These are phyloP conservation scores for Paxillus ammoniavirescens DNA, from an alignment of 768 basidiomycete genomes.

Conservation along the genomic window DNA sequence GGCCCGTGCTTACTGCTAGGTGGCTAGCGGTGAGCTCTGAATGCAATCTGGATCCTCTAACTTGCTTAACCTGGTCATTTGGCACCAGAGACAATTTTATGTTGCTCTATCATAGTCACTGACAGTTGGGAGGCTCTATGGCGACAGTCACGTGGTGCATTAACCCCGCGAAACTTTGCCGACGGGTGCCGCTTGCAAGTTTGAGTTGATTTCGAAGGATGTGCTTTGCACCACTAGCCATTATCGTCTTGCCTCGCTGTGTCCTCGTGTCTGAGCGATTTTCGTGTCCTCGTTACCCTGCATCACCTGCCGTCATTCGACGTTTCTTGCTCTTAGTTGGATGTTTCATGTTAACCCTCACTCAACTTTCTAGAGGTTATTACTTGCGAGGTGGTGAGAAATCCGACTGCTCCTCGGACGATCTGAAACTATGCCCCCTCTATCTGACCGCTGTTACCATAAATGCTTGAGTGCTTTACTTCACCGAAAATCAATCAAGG, in stretches of 20 bases:
- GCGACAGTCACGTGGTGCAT: slow-evolving; percentile 3
- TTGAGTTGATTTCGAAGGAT: slow-evolving; percentile 11
- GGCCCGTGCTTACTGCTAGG: no score
- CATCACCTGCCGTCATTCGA: slow-evolving; percentile 18
- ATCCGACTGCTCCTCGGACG: slow-evolving; percentile 15
- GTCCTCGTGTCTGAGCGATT: slow-evolving; percentile 6
- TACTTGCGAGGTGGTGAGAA: slow-evolving; percentile 16
- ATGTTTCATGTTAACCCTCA: slow-evolving; percentile 8
- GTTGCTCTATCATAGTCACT: no score
- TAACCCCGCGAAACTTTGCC: slow-evolving; percentile 10
- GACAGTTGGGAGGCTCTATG: background rate
- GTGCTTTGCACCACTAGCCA: slow-evolving; percentile 11
- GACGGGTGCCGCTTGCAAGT: background rate
- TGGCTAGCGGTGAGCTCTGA: no score
- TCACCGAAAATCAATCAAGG: slow-evolving; percentile 29
- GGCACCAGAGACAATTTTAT: no score
- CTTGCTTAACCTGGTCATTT: no score
- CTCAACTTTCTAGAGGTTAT: slow-evolving; percentile 11
- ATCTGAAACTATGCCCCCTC: slow-evolving; percentile 23
- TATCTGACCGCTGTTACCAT: slow-evolving; percentile 21
- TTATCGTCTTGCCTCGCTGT: slow-evolving; percentile 18
- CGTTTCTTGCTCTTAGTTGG: slow-evolving; percentile 23
- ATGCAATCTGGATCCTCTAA: no score
- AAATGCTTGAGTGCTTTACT: slow-evolving; percentile 14
- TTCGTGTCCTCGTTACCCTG: slow-evolving; percentile 22